These are phyloP conservation scores for Neobulgaria alba DNA, from an alignment of 2,329 filamentous ascomycete genomes.

Conservation along the genomic window DNA sequence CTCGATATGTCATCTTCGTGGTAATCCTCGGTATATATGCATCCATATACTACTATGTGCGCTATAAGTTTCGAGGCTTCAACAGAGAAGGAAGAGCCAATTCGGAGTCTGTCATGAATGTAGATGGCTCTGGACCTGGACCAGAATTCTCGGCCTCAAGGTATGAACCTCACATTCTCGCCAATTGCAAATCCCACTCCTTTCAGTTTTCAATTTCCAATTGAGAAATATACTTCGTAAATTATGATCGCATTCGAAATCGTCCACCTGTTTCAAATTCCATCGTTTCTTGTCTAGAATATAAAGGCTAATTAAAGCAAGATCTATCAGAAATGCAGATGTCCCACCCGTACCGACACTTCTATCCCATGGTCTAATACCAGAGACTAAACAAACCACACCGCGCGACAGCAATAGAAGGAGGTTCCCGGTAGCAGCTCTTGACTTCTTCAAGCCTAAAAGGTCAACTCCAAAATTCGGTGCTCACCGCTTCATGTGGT, in stretches of 20 bases:
- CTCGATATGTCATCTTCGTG: slow-evolving; percentile 60
- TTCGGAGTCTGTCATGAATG: slow-evolving; percentile 4
- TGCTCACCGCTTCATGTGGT: slow-evolving; percentile 25
- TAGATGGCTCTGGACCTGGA: neutral
- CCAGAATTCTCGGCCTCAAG: no score
- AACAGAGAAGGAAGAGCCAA: slow-evolving; percentile 10
- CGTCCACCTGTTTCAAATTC: no score
- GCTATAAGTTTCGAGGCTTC: slow-evolving; percentile 29
- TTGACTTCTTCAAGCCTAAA: neutral
- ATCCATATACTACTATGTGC: slow-evolving; percentile 62
- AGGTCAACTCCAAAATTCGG: slow-evolving; percentile 6
- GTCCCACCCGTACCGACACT: slow-evolving; percentile 20
- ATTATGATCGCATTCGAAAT: no score
- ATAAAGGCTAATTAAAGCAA: slow-evolving; percentile 1
- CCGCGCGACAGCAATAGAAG: neutral
- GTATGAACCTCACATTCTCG: no score
- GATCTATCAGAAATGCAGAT: slow-evolving; percentile 5
- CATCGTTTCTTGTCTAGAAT: no score
- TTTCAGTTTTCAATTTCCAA: no score
- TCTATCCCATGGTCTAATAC: slow-evolving; percentile 22
- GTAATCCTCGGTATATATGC: slow-evolving; percentile 57
- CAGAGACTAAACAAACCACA: slow-evolving; percentile 12
- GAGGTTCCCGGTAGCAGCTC: neutral
- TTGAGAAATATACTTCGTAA: no score
- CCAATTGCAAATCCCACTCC: no score